Base-by-base conservation (phyloP, 441 rosid species). In the Dalechampia spathulata region DNA sequence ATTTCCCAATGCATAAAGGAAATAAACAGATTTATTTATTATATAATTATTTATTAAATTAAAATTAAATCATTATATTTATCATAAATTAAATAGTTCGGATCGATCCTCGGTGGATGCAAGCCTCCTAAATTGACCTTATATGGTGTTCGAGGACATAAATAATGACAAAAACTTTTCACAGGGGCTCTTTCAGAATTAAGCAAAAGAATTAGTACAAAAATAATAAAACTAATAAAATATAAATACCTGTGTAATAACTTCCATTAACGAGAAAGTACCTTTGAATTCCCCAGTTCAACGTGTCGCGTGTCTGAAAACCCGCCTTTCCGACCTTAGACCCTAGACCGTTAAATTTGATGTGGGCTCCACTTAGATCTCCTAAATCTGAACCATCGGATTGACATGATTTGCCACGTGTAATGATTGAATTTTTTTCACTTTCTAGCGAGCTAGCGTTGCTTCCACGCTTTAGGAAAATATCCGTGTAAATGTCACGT, bases 221-320 rank as follows among this genome's bases (percentile, higher is more conserved):
- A 37, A 37, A 3, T 10, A 5, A 17, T 22, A 26, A 6, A 12
- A 36, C n/a, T 17, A 51, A 17, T n/a, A 16, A 30, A 30, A 30
- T 30, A 30, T 12, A 14, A 22, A 0, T 27, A 8, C 38, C 16
- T 23, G 5, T 0, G 8, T 6, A 36, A 32, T 40, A 63, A 66
- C 68, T 58, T 62, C 53, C 52, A 43, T 3, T 39, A 57, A 60
- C 60, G 54, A 58, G 16, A 64, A 58, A 61, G 58, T 67, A 45
- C 2, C 11, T 42, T 72, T 65, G 69, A 65, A 64, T 56, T 50
- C 5, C 4, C 34, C 8, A 2, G 28, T 58, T 8, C 65, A 51
- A 52, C 73, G 59, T 58, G 62, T 53, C 55, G 55, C 52, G 41
- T 43, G 63, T 63, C 46, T 55, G 64, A 21, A 14, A 20, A 7